A percentile compares a stretch with the other conserved stretches of the same genome.
These are phyloP conservation scores for Solanum dulcamara DNA, from an alignment of 257 asterid species.

Conservation along the genomic window DNA sequence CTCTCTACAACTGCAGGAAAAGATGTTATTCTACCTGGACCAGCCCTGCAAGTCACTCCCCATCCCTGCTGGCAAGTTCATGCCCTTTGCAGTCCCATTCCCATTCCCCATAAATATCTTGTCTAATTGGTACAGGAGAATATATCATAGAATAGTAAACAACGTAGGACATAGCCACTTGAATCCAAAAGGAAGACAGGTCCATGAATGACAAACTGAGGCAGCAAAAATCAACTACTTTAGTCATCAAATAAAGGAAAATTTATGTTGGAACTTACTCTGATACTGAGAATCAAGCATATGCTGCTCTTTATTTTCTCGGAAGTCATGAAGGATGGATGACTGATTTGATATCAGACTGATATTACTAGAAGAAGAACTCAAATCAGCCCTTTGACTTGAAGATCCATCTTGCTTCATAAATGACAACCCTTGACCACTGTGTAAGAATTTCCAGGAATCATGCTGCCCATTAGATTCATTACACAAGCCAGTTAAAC, in stretches of 20 bases:
- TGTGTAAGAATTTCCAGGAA: conserved; percentile 62
- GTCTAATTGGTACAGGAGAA: background rate
- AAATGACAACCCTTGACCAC: conserved; percentile 50
- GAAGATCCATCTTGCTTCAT: conserved; percentile 38
- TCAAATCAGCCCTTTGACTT: conserved; percentile 37
- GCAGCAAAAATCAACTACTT: background rate
- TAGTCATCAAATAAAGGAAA: background rate
- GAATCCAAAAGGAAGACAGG: background rate
- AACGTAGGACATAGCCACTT: background rate
- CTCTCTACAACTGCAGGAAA: background rate
- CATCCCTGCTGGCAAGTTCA: background rate
- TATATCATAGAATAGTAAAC: background rate
- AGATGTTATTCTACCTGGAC: background rate
- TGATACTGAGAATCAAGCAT: conserved; percentile 49
- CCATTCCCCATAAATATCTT: background rate
- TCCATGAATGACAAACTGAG: background rate
- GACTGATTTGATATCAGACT: conserved; percentile 11
- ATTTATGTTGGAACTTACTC: conserved; percentile 27
- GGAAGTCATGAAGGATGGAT: conserved; percentile 36
- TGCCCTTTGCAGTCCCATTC: background rate
- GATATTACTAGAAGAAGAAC: conserved; percentile 10
- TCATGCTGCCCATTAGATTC: conserved; percentile 44
- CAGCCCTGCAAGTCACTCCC: background rate
- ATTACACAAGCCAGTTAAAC: conserved; percentile 34
- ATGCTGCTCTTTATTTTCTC: conserved; percentile 51